phyloP scores from a whole-genome alignment of 352 stramenopile species.

The Pythium rishiriense region DNA sequence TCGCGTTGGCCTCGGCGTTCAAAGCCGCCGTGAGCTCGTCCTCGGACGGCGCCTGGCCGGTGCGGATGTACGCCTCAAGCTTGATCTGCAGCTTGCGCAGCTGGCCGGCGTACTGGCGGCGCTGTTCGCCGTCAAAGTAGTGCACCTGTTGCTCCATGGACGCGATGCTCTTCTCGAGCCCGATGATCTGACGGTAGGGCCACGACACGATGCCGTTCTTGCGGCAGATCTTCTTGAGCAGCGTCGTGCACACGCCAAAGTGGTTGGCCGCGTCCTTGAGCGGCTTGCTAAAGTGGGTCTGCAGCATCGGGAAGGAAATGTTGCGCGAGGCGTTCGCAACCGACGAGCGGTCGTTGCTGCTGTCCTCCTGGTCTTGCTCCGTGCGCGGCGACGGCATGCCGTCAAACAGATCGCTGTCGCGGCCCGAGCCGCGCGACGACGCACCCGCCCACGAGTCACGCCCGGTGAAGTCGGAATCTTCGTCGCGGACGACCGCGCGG shows the following conservation, averaged over 20 bases:
- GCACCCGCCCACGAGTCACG: constrained; percentile 16
- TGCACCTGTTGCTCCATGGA: constrained; percentile 83
- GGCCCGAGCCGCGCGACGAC: constrained; percentile 13
- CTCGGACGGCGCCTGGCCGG: constrained; percentile 39
- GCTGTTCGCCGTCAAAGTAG: constrained; percentile 69
- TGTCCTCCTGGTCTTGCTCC: neutral
- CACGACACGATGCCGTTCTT: constrained; percentile 76
- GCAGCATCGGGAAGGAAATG: constrained; percentile 80
- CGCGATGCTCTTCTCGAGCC: constrained; percentile 80
- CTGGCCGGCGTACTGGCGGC: constrained; percentile 66
- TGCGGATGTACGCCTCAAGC: constrained; percentile 52
- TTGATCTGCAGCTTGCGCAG: constrained; percentile 74
- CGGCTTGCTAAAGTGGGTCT: constrained; percentile 81
- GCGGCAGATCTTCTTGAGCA: constrained; percentile 87
- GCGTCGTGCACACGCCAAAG: constrained; percentile 85
- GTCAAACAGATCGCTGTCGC: constrained; percentile 19
- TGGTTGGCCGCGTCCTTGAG: constrained; percentile 67
- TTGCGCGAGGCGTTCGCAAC: constrained; percentile 45
- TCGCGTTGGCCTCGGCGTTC: neutral
- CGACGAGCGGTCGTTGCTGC: neutral
- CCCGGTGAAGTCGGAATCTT: constrained; percentile 8
- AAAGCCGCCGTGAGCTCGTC: constrained; percentile 13
- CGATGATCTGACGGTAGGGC: constrained; percentile 85
- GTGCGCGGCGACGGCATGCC: neutral
- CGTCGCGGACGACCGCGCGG: constrained; percentile 11